Base-by-base conservation (phyloP, 192 early-diverging fungal genomes). In the Gryganskiella cystojenkinii region DNA sequence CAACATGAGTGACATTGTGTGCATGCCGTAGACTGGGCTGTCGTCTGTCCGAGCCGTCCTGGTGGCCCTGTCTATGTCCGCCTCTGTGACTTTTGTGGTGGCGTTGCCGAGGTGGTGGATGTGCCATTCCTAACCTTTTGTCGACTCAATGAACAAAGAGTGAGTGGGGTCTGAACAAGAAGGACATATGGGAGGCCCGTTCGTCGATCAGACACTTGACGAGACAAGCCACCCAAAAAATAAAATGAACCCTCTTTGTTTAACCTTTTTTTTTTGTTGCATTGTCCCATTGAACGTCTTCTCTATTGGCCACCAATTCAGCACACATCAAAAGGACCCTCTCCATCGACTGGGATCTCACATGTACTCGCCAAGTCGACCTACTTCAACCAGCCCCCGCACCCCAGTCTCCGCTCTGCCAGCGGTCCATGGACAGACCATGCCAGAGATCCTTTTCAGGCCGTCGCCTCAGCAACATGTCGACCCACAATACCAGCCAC, bases 361-460 rank as follows among this genome's bases (percentile, higher is more conserved):
- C 37, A 78, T 78, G 74, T 69, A 69, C 56, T 78, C 74, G 13
- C 74, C 74, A 4, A 78, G 66, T 64, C 74, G 56, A 28, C 74
- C 74, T 6, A 78, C 74, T 14, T 78, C 74, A 4, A 46, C 65
- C 30, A 78, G 74, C 50, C 74, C 74, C 44, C 63, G 47, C 54
- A 78, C 74, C 43, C 67, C 56, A 40, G 37, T 13, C 24, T 68
- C 64, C n/a, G 63, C 61, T 37, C 55, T 44, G 50, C 42, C 49
- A n/a, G n/a, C n/a, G 7, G 24, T 61, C 6, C 74, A 63, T 40
- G 71, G 71, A 53, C 61, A 25, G n/a, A 57, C 45, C 34, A 67
- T 59, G 56, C 56, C 65, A 24, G 65, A 67, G 34, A 25, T 46
- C 19, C 22, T 52, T 10, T 46, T n/a, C 28, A 54, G 49, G 47